Conservation (phyloP, 768 basidiomycete species). For the Suillus alpinus region DNA sequence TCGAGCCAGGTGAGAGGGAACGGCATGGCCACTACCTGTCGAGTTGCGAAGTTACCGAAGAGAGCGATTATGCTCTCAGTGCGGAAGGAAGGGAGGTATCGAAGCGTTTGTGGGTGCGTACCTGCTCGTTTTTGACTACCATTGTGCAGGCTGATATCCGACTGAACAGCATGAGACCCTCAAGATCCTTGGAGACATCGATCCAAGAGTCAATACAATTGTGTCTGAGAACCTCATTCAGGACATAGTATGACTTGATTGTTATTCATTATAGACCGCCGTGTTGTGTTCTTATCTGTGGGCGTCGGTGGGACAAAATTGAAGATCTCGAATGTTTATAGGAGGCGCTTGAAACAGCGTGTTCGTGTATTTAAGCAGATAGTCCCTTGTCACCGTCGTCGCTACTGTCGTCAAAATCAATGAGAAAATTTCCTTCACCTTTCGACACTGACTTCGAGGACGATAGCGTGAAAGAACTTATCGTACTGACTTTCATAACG, state of each 20-base stretch:
- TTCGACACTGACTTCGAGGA: too few relatives aligned
- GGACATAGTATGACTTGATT: not conserved
- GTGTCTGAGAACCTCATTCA: constrained; percentile 21
- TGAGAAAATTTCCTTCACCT: too few relatives aligned
- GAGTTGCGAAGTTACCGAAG: constrained; percentile 23
- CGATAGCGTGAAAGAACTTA: too few relatives aligned
- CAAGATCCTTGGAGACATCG: constrained; percentile 22
- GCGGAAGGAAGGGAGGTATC: constrained; percentile 29
- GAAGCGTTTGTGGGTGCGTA: constrained; percentile 32
- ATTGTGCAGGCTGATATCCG: not conserved
- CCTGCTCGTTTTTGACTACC: not conserved
- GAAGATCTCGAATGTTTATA: not conserved
- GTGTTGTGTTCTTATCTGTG: not conserved
- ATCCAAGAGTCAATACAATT: constrained; percentile 26
- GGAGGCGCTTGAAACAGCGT: too few relatives aligned
- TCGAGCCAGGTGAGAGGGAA: constrained; percentile 23
- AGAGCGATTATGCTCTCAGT: constrained; percentile 27
- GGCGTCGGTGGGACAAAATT: not conserved
- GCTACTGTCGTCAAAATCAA: too few relatives aligned
- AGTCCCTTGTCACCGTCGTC: too few relatives aligned
- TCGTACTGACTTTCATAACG: too few relatives aligned
- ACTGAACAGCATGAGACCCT: constrained; percentile 26
- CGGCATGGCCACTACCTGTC: constrained; percentile 32
- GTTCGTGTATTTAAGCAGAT: too few relatives aligned
- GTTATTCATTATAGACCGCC: not conserved